phyloP scores from a whole-genome alignment of 306 rosid genomes.

The Medicago arabica region DNA sequence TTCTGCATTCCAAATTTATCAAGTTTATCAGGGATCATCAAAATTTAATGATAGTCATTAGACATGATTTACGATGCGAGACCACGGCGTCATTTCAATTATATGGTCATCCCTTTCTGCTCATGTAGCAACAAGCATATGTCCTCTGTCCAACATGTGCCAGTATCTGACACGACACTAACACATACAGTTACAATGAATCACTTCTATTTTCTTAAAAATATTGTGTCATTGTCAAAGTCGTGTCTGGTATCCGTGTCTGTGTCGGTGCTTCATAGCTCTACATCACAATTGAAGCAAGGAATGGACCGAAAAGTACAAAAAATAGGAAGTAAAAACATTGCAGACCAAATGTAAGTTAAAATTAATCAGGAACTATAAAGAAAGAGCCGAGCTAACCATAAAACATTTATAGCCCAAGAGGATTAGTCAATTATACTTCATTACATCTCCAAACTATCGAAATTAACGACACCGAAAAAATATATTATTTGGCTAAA shows the following conservation, averaged over 20 bases:
- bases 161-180: not conserved
- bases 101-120: not conserved
- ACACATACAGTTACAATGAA: not conserved
- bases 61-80: not conserved
- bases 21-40: not conserved
- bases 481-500: too few relatives aligned
- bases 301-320: conserved; percentile 1
- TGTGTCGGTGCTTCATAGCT: not conserved
- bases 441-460: too few relatives aligned
- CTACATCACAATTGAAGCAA: conserved; percentile 4
- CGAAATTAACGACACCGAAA: too few relatives aligned
- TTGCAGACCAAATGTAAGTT: not conserved
- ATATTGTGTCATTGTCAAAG: not conserved
- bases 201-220: not conserved
- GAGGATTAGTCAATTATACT: not conserved
- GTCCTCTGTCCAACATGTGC: not conserved
- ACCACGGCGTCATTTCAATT: not conserved
- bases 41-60: not conserved
- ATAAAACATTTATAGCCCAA: not conserved
- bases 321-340: not conserved
- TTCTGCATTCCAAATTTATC: not conserved
- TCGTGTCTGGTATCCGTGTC: not conserved
- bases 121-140: not conserved
- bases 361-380: too few relatives aligned
- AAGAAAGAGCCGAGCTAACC: too few relatives aligned